Evolutionary conservation across 108 stramenopile genomes (phyloP).

Genomic region (Skeletonema tropicum): DNA sequence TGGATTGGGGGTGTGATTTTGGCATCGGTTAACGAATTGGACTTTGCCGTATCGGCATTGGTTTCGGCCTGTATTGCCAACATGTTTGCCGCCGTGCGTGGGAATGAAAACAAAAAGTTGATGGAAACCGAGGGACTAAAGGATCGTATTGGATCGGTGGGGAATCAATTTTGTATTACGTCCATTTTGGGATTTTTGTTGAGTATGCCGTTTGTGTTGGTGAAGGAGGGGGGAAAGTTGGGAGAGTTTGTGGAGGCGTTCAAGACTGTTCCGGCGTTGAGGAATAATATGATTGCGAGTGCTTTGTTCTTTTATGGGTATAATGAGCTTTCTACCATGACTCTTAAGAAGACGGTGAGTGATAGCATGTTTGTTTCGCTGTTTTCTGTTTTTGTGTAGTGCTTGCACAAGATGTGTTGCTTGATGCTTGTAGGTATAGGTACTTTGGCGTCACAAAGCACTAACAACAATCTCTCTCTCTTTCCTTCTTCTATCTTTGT

Average conservation of each 20-base stretch:
- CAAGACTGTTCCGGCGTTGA: conserved; percentile 83
- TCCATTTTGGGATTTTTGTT: conserved; percentile 86
- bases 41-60: conserved; percentile 90
- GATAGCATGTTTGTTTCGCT: neutral
- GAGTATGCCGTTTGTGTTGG: conserved; percentile 73
- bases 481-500: neutral
- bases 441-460: neutral
- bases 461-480: neutral
- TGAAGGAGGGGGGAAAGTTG: conserved; percentile 75
- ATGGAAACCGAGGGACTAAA: conserved; percentile 90
- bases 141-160: conserved; percentile 89
- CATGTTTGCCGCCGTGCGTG: conserved; percentile 91
- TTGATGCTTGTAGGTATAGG: no score
- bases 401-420: no score
- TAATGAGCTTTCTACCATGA: conserved; percentile 95
- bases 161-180: conserved; percentile 93
- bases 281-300: conserved; percentile 85
- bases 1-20: conserved; percentile 92
- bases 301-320: conserved; percentile 95
- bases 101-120: conserved; percentile 95
- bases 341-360: conserved; percentile 88
- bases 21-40: conserved; percentile 92
- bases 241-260: conserved; percentile 80
- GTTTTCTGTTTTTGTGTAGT: no score
- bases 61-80: conserved; percentile 92